Conservation (phyloP, 148 eudicot species). For the Vaccinium vitisidaea region DNA sequence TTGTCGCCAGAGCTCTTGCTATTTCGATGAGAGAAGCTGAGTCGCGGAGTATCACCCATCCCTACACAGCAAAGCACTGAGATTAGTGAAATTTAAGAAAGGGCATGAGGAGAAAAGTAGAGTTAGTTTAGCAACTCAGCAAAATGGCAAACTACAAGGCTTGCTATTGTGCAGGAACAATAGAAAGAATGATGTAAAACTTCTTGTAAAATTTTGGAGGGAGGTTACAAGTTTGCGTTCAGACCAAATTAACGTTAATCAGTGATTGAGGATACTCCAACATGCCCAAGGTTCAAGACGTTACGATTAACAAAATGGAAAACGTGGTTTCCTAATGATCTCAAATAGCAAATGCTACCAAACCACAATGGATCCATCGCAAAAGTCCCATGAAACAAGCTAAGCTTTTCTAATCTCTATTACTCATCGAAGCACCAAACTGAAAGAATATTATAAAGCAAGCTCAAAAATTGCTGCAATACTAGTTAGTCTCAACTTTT, state of each 20-base stretch:
- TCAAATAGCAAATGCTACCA: neutral
- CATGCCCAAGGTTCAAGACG: neutral
- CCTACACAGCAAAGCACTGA: slow-evolving; percentile 46
- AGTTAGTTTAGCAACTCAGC: neutral
- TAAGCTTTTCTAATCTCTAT: neutral
- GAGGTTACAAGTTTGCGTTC: neutral
- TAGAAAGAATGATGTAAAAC: neutral
- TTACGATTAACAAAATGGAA: neutral
- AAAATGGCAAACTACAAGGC: neutral
- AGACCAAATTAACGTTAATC: neutral
- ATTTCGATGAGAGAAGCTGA: slow-evolving; percentile 57
- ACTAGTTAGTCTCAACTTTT: neutral
- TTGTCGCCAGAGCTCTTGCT: slow-evolving; percentile 65
- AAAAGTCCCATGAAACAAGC: neutral
- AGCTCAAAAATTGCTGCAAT: neutral
- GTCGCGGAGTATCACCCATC: slow-evolving; percentile 91
- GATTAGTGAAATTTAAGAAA: slow-evolving; percentile 16
- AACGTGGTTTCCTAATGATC: neutral
- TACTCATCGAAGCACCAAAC: neutral
- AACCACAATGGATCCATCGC: neutral
- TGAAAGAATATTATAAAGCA: slow-evolving; percentile 2
- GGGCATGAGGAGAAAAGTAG: neutral
- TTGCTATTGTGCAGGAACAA: neutral
- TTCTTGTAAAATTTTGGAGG: neutral
- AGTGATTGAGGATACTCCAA: neutral